Evolutionary conservation across 1,284 basidiomycete species (phyloP).

Genomic region (Cryptococcus amylolentus): DNA sequence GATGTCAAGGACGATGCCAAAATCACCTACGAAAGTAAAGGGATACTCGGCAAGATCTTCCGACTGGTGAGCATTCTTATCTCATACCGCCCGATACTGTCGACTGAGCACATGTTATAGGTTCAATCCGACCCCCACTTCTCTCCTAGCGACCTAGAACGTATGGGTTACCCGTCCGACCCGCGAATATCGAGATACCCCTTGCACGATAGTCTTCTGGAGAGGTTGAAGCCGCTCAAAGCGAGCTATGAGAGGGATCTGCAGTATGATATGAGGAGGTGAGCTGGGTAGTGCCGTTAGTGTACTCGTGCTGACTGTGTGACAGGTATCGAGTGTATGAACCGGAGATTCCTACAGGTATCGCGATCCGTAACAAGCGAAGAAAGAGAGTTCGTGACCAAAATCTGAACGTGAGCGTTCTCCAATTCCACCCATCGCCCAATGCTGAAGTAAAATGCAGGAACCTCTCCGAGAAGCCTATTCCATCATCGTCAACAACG

Average conservation of each 20-base stretch:
- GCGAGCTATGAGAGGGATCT: conserved; percentile 33
- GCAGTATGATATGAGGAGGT: conserved; percentile 37
- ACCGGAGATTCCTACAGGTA: conserved; percentile 37
- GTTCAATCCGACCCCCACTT: conserved; percentile 36
- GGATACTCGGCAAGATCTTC: conserved; percentile 45
- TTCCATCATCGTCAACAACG: conserved; percentile 17
- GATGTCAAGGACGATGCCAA: conserved; percentile 20
- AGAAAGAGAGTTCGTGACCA: conserved; percentile 37
- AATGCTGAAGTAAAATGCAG: conserved; percentile 9
- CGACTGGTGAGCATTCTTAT: conserved; percentile 23
- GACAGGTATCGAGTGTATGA: conserved; percentile 36
- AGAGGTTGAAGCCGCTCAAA: conserved; percentile 34
- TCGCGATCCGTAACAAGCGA: conserved; percentile 34
- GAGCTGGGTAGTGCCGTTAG: neutral
- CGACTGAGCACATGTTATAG: conserved; percentile 9
- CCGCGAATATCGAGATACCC: conserved; percentile 19
- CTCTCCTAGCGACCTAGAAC: conserved; percentile 26
- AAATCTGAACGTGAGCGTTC: conserved; percentile 28
- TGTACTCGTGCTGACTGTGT: neutral
- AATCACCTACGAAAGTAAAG: conserved; percentile 28
- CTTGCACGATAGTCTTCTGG: conserved; percentile 23
- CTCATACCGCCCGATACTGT: neutral
- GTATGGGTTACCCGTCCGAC: conserved; percentile 24
- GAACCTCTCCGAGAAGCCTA: conserved; percentile 37
- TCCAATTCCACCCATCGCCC: neutral